A percentile compares a stretch with the other conserved stretches of the same genome.
Conservation (phyloP, 2,329 filamentous ascomycete species). For the Penicillium crustosum region DNA sequence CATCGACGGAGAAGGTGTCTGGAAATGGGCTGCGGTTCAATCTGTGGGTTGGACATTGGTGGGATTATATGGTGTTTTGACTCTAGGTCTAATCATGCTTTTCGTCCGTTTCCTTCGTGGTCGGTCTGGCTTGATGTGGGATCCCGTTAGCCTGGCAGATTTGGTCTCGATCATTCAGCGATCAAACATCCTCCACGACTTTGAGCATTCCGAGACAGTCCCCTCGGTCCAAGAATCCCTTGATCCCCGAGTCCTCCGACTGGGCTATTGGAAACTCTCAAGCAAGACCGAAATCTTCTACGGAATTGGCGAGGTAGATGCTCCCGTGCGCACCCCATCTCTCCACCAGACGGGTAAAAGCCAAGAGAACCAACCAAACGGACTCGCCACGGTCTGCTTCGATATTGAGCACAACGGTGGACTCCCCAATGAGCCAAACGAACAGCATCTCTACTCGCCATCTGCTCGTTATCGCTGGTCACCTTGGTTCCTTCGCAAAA, state of each 20-base stretch:
- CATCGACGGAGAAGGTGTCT: slow-evolving; percentile 57
- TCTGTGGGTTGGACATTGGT: slow-evolving; percentile 77
- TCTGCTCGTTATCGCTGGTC: slow-evolving; percentile 65
- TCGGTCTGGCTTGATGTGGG: slow-evolving; percentile 79
- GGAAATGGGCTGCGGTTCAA: slow-evolving; percentile 79
- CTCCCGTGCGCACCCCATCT: slow-evolving; percentile 48
- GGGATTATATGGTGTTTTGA: slow-evolving; percentile 67
- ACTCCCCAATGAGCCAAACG: slow-evolving; percentile 46
- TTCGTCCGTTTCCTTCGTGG: slow-evolving; percentile 64
- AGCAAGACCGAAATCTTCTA: slow-evolving; percentile 72
- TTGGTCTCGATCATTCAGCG: slow-evolving; percentile 74
- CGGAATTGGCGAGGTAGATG: slow-evolving; percentile 67
- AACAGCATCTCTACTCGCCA: slow-evolving; percentile 53
- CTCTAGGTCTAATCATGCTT: slow-evolving; percentile 59
- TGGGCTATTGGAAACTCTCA: slow-evolving; percentile 83
- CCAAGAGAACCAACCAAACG: slow-evolving; percentile 34
- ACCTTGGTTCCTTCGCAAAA: slow-evolving; percentile 72
- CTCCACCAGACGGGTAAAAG: slow-evolving; percentile 33
- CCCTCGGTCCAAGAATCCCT: slow-evolving; percentile 47
- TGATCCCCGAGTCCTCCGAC: slow-evolving; percentile 62
- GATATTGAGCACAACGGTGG: slow-evolving; percentile 42
- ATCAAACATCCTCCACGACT: slow-evolving; percentile 75
- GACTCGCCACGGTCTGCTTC: slow-evolving; percentile 34
- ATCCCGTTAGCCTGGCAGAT: slow-evolving; percentile 78
- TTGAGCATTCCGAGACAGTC: slow-evolving; percentile 66